These are phyloP conservation scores for Vitis rupestris DNA, from an alignment of 164 flowering plant species.

Conservation along the genomic window DNA sequence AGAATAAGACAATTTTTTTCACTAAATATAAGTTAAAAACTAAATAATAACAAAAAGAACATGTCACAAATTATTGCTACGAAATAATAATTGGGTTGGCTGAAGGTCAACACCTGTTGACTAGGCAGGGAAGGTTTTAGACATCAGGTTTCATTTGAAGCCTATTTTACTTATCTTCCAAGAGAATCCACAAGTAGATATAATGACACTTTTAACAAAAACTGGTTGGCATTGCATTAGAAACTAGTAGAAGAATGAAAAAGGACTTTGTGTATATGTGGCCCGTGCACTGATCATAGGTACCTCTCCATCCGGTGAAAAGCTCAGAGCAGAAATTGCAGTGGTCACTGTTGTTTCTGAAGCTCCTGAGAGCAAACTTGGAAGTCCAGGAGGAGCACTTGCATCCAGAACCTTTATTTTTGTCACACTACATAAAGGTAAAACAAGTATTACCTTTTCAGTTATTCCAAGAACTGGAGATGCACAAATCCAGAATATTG, in stretches of 20 bases:
- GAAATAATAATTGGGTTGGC: too few relatives aligned
- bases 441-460: slow-evolving; percentile 10
- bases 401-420: slow-evolving; percentile 91
- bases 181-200: not conserved
- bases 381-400: slow-evolving; percentile 95
- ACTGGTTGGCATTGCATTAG: slow-evolving; percentile 6
- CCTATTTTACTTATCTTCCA: not conserved
- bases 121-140: not conserved
- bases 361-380: slow-evolving; percentile 66
- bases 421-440: slow-evolving; percentile 44
- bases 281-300: not conserved
- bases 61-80: too few relatives aligned
- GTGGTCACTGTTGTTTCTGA: slow-evolving; percentile 50
- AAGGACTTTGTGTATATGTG: not conserved
- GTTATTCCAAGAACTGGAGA: not conserved
- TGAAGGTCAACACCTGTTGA: too few relatives aligned
- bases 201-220: not conserved
- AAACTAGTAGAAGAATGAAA: not conserved
- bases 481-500: not conserved
- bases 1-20: too few relatives aligned
- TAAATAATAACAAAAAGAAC: too few relatives aligned
- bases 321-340: slow-evolving; percentile 80
- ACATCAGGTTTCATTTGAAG: not conserved
- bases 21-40: too few relatives aligned
- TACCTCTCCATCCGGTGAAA: slow-evolving; percentile 99